A percentile compares a stretch with the other conserved stretches of the same genome.
Conservation (phyloP, 306 rosid species). For the Cucumis hystrix region DNA sequence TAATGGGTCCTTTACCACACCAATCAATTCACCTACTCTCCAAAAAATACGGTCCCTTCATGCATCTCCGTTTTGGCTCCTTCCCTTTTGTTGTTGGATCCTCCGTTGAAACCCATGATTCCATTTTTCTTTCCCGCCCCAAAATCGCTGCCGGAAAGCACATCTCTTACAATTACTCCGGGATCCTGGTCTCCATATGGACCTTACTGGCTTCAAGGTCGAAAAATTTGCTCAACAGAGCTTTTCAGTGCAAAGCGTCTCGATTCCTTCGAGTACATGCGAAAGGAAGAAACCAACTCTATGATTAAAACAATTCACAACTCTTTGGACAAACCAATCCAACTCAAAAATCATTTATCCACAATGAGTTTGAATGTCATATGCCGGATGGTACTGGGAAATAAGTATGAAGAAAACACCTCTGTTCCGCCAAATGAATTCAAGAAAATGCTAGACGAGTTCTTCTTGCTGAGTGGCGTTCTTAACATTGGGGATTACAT, state of each 20-base stretch:
- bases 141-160: slow-evolving; percentile 41
- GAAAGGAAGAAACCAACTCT: slow-evolving; percentile 31
- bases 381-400: too few species aligned
- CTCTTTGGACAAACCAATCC: too few species aligned
- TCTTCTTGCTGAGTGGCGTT: background rate
- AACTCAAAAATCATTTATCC: too few species aligned
- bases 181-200: slow-evolving; percentile 78
- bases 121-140: too few species aligned
- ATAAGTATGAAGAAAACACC: too few species aligned
- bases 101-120: slow-evolving; percentile 53
- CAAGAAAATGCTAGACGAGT: slow-evolving; percentile 52
- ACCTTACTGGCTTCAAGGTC: slow-evolving; percentile 74
- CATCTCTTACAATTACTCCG: slow-evolving; percentile 59
- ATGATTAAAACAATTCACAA: too few species aligned
- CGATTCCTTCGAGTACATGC: slow-evolving; percentile 47
- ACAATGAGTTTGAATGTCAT: too few species aligned
- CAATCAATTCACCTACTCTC: slow-evolving; percentile 19
- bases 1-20: background rate
- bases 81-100: slow-evolving; percentile 54
- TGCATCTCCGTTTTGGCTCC: slow-evolving; percentile 53
- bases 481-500: background rate
- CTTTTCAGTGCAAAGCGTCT: slow-evolving; percentile 49
- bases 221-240: slow-evolving; percentile 49
- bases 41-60: slow-evolving; percentile 53
- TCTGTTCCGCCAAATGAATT: slow-evolving; percentile 36